These are phyloP conservation scores for Coleophoma crateriformis DNA, from an alignment of 2,329 filamentous ascomycete species.

Conservation along the genomic window DNA sequence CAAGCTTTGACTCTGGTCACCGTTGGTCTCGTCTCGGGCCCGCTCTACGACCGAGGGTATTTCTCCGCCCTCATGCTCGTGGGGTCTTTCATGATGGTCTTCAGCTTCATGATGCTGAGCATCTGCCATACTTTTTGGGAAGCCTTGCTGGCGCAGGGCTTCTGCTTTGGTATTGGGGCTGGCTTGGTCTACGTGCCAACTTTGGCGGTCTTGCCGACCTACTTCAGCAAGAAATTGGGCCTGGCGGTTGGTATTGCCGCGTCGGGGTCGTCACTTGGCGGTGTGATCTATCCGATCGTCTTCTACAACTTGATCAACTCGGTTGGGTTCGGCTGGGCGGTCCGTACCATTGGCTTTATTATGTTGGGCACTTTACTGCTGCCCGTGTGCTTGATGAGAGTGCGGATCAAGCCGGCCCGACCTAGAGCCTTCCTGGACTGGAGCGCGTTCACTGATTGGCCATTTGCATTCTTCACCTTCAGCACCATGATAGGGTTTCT, in stretches of 20 bases:
- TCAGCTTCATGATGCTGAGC: constrained; percentile 39
- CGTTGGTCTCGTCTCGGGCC: constrained; percentile 22
- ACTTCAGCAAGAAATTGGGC: constrained; percentile 21
- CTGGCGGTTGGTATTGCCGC: neutral
- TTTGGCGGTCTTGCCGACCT: constrained; percentile 50
- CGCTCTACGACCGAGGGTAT: constrained; percentile 36
- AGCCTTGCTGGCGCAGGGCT: constrained; percentile 35
- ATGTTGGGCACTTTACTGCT: neutral
- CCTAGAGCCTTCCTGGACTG: neutral
- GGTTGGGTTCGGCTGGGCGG: neutral
- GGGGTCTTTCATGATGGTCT: constrained; percentile 35
- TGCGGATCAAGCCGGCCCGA: neutral
- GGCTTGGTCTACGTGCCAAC: constrained; percentile 37
- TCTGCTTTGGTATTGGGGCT: constrained; percentile 37
- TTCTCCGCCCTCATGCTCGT: constrained; percentile 30
- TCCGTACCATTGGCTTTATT: neutral
- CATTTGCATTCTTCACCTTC: neutral
- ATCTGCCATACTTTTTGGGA: constrained; percentile 35
- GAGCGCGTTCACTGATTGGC: neutral
- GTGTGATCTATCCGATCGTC: neutral
- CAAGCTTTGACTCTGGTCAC: constrained; percentile 39
- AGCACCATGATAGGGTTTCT: neutral
- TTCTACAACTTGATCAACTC: neutral
- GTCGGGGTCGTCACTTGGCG: neutral
- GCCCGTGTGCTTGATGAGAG: neutral